phyloP scores from a whole-genome alignment of 2,329 filamentous ascomycete genomes.

The Aspergillus cejpii region DNA sequence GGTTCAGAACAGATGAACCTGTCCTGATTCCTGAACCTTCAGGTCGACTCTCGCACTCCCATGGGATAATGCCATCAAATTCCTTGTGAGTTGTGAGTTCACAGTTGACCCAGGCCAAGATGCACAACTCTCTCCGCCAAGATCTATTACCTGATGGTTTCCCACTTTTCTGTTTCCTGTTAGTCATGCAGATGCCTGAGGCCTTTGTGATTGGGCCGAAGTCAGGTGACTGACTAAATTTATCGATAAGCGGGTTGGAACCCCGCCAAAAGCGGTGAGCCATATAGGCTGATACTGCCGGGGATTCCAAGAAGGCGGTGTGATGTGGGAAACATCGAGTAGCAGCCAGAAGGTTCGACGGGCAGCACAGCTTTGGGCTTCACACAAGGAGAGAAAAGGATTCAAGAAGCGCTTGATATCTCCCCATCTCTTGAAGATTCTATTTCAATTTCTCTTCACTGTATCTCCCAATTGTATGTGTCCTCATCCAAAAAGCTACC shows the following conservation, averaged over 20 bases:
- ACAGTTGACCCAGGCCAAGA: no score
- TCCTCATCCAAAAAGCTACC: no score
- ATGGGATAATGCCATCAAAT: no score
- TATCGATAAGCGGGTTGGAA: constrained; percentile 19
- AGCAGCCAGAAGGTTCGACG: constrained; percentile 40
- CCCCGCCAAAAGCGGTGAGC: constrained; percentile 16
- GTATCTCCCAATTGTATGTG: neutral
- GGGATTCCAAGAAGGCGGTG: constrained; percentile 20
- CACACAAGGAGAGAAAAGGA: neutral
- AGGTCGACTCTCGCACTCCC: no score
- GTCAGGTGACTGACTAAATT: neutral
- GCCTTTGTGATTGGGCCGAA: neutral
- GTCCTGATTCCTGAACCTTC: no score
- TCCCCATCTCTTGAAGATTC: constrained; percentile 2
- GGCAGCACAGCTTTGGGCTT: constrained; percentile 1
- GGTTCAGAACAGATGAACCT: no score
- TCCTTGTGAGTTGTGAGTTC: no score
- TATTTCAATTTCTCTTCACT: no score
- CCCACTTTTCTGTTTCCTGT: neutral
- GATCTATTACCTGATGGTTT: neutral
- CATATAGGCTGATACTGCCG: constrained; percentile 19
- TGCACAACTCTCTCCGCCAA: neutral
- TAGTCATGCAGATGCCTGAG: neutral
- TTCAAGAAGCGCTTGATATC: neutral
- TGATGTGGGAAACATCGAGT: constrained; percentile 21